Conservation (phyloP, 805 yeast genomes). For the Nakazawaea peltata region DNA sequence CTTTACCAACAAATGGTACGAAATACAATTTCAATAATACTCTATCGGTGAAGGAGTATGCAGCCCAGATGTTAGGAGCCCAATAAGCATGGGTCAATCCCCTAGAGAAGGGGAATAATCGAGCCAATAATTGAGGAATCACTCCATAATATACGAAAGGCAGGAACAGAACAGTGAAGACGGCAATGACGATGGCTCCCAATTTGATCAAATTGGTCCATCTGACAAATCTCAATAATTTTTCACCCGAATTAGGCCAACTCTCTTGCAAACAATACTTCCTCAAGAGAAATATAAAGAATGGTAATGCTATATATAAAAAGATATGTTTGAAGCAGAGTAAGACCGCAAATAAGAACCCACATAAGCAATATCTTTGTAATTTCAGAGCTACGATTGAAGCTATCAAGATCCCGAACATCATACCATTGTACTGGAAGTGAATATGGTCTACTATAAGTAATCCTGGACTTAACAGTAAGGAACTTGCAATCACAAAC, state of each 20-base stretch:
- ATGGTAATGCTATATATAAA: slow-evolving; percentile 90
- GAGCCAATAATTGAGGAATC: slow-evolving; percentile 50
- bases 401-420: slow-evolving; percentile 75
- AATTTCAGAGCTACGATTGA: slow-evolving; percentile 67
- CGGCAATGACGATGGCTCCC: slow-evolving; percentile 52
- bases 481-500: slow-evolving; percentile 73
- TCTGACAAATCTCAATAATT: slow-evolving; percentile 27
- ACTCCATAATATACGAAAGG: slow-evolving; percentile 65
- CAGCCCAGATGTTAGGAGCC: slow-evolving; percentile 98
- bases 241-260: slow-evolving; percentile 17
- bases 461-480: slow-evolving; percentile 84
- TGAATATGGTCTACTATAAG: slow-evolving; percentile 91
- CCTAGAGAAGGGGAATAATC: slow-evolving; percentile 89
- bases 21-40: slow-evolving; percentile 41
- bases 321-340: slow-evolving; percentile 94
- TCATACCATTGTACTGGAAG: slow-evolving; percentile 93
- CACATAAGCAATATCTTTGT: slow-evolving; percentile 49
- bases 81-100: slow-evolving; percentile 97
- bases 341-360: slow-evolving; percentile 61
- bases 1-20: slow-evolving; percentile 35
- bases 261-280: slow-evolving; percentile 54
- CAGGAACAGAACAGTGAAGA: slow-evolving; percentile 62
- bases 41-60: slow-evolving; percentile 80
- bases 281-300: slow-evolving; percentile 69
- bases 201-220: slow-evolving; percentile 57